A percentile compares a stretch with the other conserved stretches of the same genome.
Evolutionary conservation across 495 filamentous ascomycete species (phyloP).

Genomic region (Tuber umbilicatum): DNA sequence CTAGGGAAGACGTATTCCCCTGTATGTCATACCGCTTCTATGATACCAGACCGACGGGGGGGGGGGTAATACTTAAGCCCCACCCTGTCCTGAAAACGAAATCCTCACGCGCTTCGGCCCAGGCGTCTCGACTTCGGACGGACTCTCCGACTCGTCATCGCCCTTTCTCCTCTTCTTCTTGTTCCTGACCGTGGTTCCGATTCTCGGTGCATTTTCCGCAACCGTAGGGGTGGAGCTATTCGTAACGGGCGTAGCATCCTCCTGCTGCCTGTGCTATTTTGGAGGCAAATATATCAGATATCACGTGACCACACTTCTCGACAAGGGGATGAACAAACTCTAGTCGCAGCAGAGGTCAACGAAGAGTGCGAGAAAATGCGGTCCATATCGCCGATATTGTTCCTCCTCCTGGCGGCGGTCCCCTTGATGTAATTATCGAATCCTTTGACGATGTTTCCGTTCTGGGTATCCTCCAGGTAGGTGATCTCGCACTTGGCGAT

Average conservation of each 20-base stretch:
- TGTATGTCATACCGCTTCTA: not conserved
- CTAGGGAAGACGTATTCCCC: not conserved
- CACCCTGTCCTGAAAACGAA: slow-evolving; percentile 40
- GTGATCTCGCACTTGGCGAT: slow-evolving; percentile 77
- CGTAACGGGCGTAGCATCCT: slow-evolving; percentile 35
- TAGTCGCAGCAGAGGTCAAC: slow-evolving; percentile 49
- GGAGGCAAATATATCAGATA: slow-evolving; percentile 13
- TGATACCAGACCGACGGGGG: too few relatives aligned
- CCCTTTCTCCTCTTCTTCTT: slow-evolving; percentile 41
- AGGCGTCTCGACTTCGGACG: slow-evolving; percentile 42
- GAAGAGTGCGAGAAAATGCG: slow-evolving; percentile 57
- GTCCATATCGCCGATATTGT: slow-evolving; percentile 49
- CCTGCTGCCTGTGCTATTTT: slow-evolving; percentile 33
- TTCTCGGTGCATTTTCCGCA: slow-evolving; percentile 31
- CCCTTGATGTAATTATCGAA: slow-evolving; percentile 98
- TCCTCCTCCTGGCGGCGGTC: slow-evolving; percentile 50
- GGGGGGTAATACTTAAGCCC: slow-evolving; percentile 10
- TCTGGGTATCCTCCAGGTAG: slow-evolving; percentile 84
- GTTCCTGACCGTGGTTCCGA: slow-evolving; percentile 28
- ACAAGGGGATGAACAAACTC: slow-evolving; percentile 23
- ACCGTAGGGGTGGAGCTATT: slow-evolving; percentile 39
- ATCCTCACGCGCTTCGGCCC: slow-evolving; percentile 41
- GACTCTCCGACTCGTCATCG: slow-evolving; percentile 42
- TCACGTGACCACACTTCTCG: slow-evolving; percentile 9
- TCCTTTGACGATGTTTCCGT: slow-evolving; percentile 91